Base-by-base conservation (phyloP, 140 eudicot genomes). In the Bidens hawaiensis region DNA sequence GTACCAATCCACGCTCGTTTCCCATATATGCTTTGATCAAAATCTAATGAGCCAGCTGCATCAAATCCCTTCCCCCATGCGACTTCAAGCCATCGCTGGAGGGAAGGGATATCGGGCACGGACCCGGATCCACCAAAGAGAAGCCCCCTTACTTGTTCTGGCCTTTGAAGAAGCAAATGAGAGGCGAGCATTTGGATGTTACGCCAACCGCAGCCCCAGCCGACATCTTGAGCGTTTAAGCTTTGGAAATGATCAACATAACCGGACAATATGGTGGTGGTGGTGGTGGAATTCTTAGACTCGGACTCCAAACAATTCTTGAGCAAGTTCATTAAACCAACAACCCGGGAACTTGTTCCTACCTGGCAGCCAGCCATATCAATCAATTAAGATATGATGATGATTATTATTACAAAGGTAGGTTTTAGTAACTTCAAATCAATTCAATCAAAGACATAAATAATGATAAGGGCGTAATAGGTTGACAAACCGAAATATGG, bases 191-290 rank as follows among this genome's bases (percentile, higher is more conserved):
- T 88, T 48, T 93, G 99, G 56, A 93, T 93, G 68, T 93, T 93
- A 24, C 99, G 96, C 96, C 95, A 93, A 21, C 96, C 99, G 45
- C 99, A 93, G 1, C 96, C 96, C 96, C 99, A 93, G 12, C 96
- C 95, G 46, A 52, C 69, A 68, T 80, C 99, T 77, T 78, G 81
- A 19, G 77, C 73, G 12, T 56, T 59, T 41, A 19, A 25, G 75
- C 87, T 82, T 68, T 78, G 82, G 61, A 87, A 82, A 78, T 93
- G 99, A 73, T 88, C 95, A 27, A 85, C 80, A 40, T 77, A 75
- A 18, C 95, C 96, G 5, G 85, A 88, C 47, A 93, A 61, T 36
- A 93, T 11, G 62, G 80, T 84, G 25, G 28, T 21, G 22, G 58
- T 51, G 33, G 58, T 21, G 1, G 61, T 64, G 1, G 85, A 69